These are phyloP conservation scores for Begonia masoniana DNA, from an alignment of 306 rosid species.

Conservation along the genomic window DNA sequence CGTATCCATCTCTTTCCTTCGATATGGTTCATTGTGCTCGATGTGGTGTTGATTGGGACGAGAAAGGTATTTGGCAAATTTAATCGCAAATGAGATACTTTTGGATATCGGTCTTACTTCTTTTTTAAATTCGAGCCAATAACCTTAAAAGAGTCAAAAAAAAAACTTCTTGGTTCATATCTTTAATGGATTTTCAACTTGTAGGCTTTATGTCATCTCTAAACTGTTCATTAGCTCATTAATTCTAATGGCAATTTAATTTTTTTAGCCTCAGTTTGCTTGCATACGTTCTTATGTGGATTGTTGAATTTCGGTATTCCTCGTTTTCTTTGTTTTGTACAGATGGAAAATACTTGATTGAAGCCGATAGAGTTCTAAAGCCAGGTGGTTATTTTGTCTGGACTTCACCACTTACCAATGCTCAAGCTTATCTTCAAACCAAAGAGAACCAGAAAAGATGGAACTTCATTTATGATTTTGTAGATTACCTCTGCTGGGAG, in stretches of 20 bases:
- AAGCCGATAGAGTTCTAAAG: constrained; percentile 87
- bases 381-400: constrained; percentile 98
- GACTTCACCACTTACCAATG: constrained; percentile 70
- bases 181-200: no score
- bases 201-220: no score
- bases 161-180: no score
- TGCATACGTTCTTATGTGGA: no score
- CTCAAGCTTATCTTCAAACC: constrained; percentile 30
- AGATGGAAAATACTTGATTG: constrained; percentile 89
- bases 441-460: constrained; percentile 65
- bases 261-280: no score
- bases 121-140: no score
- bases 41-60: constrained; percentile 92
- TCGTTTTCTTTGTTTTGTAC: constrained; percentile 4
- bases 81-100: not conserved
- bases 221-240: no score
- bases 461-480: constrained; percentile 42
- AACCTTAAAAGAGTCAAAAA: no score
- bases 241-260: no score
- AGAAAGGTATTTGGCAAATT: constrained; percentile 37
- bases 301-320: no score
- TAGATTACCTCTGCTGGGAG: constrained; percentile 85
- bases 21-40: constrained; percentile 98
- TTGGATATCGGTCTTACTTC: no score
- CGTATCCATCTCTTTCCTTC: constrained; percentile 86